Percentiles rank a stretch among this genome's conserved stretches.
These are phyloP conservation scores for Tuber melanosporum DNA, from an alignment of 495 filamentous ascomycete species.

Conservation along the genomic window DNA sequence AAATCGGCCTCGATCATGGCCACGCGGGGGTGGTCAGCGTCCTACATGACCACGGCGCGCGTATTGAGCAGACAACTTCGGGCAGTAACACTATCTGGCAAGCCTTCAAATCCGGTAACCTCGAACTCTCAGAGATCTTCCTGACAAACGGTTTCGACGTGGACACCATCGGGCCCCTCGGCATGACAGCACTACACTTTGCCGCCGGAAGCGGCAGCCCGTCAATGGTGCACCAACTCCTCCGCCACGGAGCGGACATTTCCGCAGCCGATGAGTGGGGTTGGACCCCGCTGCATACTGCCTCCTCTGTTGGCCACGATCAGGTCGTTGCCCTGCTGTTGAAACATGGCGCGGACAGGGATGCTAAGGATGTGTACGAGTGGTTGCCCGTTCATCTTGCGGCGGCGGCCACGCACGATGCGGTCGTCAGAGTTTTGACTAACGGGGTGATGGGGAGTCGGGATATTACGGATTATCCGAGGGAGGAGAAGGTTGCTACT, in stretches of 20 bases:
- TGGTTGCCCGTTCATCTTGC: not conserved
- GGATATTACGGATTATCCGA: not conserved
- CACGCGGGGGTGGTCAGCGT: not conserved
- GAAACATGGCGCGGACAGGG: slow-evolving; percentile 14
- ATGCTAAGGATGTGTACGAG: not conserved
- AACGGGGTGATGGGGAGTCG: not conserved
- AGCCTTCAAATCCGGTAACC: not conserved
- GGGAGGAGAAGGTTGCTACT: not conserved
- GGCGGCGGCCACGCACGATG: not conserved
- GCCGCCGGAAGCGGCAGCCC: not conserved
- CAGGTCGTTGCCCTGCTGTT: slow-evolving; percentile 22
- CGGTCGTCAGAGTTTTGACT: not conserved
- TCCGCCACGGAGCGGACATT: slow-evolving; percentile 7
- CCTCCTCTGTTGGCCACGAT: slow-evolving; percentile 20
- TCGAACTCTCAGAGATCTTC: not conserved
- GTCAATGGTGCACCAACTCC: not conserved
- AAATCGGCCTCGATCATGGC: not conserved
- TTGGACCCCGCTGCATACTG: slow-evolving; percentile 32
- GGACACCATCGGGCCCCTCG: not conserved
- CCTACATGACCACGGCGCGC: not conserved
- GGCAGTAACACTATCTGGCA: not conserved
- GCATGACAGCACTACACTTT: slow-evolving; percentile 15
- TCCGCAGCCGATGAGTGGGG: slow-evolving; percentile 3
- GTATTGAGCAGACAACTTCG: not conserved
- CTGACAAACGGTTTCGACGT: not conserved